Evolutionary conservation across 1,284 basidiomycete genomes (phyloP), one percentile per base, ranked within the genome.

Genomic region (Phenoliferia sp.): DNA sequence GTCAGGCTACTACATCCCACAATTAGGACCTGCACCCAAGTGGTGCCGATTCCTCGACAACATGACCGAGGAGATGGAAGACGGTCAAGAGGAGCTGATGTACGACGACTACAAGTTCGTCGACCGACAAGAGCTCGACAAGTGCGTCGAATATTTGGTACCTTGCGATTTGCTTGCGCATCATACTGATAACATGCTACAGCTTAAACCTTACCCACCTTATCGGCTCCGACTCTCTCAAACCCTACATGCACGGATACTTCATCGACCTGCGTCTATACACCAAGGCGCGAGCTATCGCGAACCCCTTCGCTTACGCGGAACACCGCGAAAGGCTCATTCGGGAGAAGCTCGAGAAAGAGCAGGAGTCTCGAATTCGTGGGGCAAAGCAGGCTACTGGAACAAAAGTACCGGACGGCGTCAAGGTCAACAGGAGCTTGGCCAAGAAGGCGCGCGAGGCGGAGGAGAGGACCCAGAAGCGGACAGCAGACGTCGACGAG

Each of bases 211-310:
- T 99, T 79, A 89, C 93, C 73, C 91, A 96, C 79, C 90, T 99
- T 74, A 82, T 97, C 75, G 96, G 96, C 62, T 96, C 94, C 1
- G 88, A 93, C 16, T 86, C 91, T 19, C 89, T 99, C 83, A 94
- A 95, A 79, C 95, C 96, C 1, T 99, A 99, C 82, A 98, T 99
- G 95, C 96, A 99, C 80, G 96, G 96, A 60, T 98, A 94, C 86
- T 99, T 99, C 83, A 81, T 99, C 73, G 90, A 93, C 15, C 87
- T 99, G 79, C 90, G 92, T 76, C 85, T 98, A 9, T 99, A 99
- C 83, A 92, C 96, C 75, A 90, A 94, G 62, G 96, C 96, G 1
- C 88, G 94, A 39, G 85, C 97, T 74, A 93, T 99, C 74, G 89
- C 92, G 69, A 97, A 99, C 81, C 96, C 96, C 0, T 95, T 93